A percentile compares a stretch with the other conserved stretches of the same genome.
These are phyloP conservation scores for Cryptococcus sp. DNA, from an alignment of 1,284 basidiomycete species.

Conservation along the genomic window DNA sequence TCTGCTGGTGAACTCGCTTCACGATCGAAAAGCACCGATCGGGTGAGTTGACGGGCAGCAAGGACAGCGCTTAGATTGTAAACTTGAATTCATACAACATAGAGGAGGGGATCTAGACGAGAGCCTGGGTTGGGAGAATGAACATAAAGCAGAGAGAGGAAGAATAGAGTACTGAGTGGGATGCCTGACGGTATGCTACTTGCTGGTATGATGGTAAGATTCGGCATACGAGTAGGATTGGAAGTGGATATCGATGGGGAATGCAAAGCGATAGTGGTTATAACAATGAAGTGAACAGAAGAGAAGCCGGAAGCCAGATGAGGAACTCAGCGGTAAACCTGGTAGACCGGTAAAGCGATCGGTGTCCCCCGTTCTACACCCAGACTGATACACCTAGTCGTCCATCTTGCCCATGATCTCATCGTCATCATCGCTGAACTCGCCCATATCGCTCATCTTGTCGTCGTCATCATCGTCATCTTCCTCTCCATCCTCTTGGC, in stretches of 20 bases:
- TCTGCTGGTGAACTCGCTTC: too few relatives aligned
- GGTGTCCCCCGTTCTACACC: not conserved
- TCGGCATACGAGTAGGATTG: too few relatives aligned
- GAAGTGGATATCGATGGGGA: not conserved
- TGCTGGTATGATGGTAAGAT: too few relatives aligned
- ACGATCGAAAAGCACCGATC: too few relatives aligned
- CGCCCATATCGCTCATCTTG: conserved; percentile 90
- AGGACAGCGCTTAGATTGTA: too few relatives aligned
- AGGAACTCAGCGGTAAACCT: not conserved
- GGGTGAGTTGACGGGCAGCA: too few relatives aligned
- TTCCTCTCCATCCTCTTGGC: conserved; percentile 64
- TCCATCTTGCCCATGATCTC: conserved; percentile 48
- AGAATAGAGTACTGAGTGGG: not conserved
- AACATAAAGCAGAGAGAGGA: not conserved
- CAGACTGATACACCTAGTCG: conserved; percentile 25
- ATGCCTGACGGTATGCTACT: too few relatives aligned
- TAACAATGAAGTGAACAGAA: not conserved
- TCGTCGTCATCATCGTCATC: conserved; percentile 66
- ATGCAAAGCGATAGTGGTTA: not conserved
- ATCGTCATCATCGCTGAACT: conserved; percentile 61
- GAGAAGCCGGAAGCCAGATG: not conserved
- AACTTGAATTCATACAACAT: not conserved
- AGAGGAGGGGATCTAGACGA: not conserved
- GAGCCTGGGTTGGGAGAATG: too few relatives aligned
- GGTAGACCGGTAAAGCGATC: too few relatives aligned